A percentile compares a stretch with the other conserved stretches of the same genome.
Evolutionary conservation across 2,329 filamentous ascomycete species (phyloP).

Genomic region (Graphium sp.): DNA sequence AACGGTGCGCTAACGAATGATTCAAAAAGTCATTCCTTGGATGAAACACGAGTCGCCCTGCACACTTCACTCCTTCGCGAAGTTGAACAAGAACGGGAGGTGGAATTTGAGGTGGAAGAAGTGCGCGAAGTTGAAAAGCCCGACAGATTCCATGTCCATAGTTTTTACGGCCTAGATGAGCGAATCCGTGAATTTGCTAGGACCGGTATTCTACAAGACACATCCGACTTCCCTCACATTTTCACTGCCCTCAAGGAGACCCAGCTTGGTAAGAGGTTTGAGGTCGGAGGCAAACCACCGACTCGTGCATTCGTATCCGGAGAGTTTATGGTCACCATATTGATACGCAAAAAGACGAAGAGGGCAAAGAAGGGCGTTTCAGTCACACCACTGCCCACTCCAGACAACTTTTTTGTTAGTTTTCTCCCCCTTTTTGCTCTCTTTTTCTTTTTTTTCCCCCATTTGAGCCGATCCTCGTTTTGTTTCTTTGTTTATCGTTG

Average conservation of each 20-base stretch:
- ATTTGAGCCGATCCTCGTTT: too few relatives aligned
- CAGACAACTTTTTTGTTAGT: not conserved
- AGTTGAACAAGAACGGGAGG: slow-evolving; percentile 40
- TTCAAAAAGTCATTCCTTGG: too few relatives aligned
- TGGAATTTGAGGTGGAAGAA: slow-evolving; percentile 39
- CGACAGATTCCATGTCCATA: slow-evolving; percentile 16
- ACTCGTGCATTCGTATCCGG: slow-evolving; percentile 17
- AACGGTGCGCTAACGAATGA: too few relatives aligned
- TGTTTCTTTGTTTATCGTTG: slow-evolving; percentile 4
- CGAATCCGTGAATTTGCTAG: slow-evolving; percentile 25
- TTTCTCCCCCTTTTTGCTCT: too few relatives aligned
- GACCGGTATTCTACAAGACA: slow-evolving; percentile 25
- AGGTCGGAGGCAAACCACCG: slow-evolving; percentile 3
- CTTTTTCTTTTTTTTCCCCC: too few relatives aligned
- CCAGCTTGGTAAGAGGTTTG: slow-evolving; percentile 15
- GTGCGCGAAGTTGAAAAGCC: slow-evolving; percentile 36
- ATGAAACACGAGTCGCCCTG: slow-evolving; percentile 22
- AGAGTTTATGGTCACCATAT: slow-evolving; percentile 8
- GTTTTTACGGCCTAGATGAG: slow-evolving; percentile 26
- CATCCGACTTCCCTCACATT: slow-evolving; percentile 22
- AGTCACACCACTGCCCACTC: not conserved
- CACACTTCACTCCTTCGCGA: slow-evolving; percentile 36
- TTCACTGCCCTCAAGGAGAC: slow-evolving; percentile 19
- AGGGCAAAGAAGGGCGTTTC: slow-evolving; percentile 1
- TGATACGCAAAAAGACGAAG: not conserved